These are phyloP conservation scores for Fremontodendron californicum DNA, from an alignment of 345 rosid genomes.

Conservation along the genomic window DNA sequence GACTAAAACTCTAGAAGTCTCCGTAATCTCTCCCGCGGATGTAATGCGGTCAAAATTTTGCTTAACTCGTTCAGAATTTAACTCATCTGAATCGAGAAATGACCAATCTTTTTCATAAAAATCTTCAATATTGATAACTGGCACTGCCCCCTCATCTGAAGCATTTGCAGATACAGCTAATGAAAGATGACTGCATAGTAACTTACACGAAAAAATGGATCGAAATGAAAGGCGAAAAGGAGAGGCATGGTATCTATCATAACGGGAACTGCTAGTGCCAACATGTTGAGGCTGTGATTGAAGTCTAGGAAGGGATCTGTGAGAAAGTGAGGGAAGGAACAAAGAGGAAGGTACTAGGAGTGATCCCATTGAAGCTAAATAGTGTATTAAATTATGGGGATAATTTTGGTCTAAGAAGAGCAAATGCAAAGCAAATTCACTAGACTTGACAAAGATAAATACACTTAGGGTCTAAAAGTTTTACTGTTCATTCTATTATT, in stretches of 20 bases:
- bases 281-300: neutral
- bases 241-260: neutral
- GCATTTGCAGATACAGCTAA: constrained; percentile 29
- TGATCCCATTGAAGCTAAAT: constrained; percentile 36
- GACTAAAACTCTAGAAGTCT: constrained; percentile 67
- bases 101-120: constrained; percentile 36
- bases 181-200: constrained; percentile 16
- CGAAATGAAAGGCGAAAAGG: neutral
- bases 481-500: neutral
- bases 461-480: neutral
- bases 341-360: constrained; percentile 22
- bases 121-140: constrained; percentile 40
- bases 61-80: constrained; percentile 30
- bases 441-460: neutral
- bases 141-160: constrained; percentile 45
- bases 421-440: neutral
- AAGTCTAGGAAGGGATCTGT: constrained; percentile 1
- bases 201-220: neutral
- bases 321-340: constrained; percentile 3
- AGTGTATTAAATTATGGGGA: neutral
- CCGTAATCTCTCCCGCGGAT: constrained; percentile 48
- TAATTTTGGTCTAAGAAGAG: neutral
- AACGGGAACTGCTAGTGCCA: neutral
- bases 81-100: constrained; percentile 45
- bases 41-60: constrained; percentile 48